Evolutionary conservation across 495 filamentous ascomycete species (phyloP).

Genomic region (Aspergillus wentii): DNA sequence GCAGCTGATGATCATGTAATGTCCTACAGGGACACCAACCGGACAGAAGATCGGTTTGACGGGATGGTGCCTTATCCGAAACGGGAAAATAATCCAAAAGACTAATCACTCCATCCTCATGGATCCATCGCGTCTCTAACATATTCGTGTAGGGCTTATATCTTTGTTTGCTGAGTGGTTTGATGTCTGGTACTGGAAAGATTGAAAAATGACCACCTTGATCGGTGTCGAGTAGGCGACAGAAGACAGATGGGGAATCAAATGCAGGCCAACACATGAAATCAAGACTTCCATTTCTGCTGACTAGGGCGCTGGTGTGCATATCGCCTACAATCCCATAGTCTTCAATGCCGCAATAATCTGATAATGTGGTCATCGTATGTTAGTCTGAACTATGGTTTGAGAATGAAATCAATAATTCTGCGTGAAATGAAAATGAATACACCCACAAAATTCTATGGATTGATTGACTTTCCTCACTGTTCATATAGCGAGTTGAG

Average conservation of each 20-base stretch:
- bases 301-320: constrained; percentile 66
- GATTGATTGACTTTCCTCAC: too few species aligned
- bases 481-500: too few species aligned
- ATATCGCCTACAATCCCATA: constrained; percentile 76
- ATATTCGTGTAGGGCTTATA: constrained; percentile 69
- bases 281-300: constrained; percentile 65
- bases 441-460: too few species aligned
- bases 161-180: constrained; percentile 60
- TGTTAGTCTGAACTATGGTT: too few species aligned
- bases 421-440: too few species aligned
- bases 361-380: too few species aligned
- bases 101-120: constrained; percentile 64
- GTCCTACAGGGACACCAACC: constrained; percentile 31
- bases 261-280: constrained; percentile 77
- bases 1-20: constrained; percentile 16
- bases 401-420: too few species aligned
- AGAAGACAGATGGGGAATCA: constrained; percentile 62
- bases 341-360: constrained; percentile 64
- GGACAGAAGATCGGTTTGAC: constrained; percentile 20
- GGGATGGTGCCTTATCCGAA: constrained; percentile 15
- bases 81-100: constrained; percentile 67
- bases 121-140: constrained; percentile 65
- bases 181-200: constrained; percentile 34
- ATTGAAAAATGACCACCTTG: constrained; percentile 71
- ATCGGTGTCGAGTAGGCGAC: constrained; percentile 62